These are phyloP conservation scores for Candida sithepensis DNA, from an alignment of 805 yeast species.

Conservation along the genomic window DNA sequence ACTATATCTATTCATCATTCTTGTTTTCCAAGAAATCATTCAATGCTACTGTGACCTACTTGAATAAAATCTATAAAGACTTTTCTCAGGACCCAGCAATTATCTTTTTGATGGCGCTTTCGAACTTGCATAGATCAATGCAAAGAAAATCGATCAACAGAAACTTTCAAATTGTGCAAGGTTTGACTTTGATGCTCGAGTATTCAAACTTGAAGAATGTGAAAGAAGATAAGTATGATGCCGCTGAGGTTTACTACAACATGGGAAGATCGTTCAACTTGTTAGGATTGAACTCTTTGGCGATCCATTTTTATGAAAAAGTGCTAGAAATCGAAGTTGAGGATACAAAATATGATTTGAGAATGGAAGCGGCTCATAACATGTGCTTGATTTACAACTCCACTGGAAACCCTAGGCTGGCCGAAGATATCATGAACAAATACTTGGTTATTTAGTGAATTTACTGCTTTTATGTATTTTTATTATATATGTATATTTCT, in stretches of 20 bases:
- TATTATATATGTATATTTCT: background rate
- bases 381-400: slow-evolving; percentile 68
- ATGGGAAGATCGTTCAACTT: slow-evolving; percentile 82
- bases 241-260: slow-evolving; percentile 79
- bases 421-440: slow-evolving; percentile 59
- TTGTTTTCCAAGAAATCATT: slow-evolving; percentile 80
- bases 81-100: slow-evolving; percentile 77
- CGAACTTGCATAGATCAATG: slow-evolving; percentile 86
- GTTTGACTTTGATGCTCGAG: slow-evolving; percentile 71
- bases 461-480: slow-evolving; percentile 11
- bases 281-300: slow-evolving; percentile 71
- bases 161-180: slow-evolving; percentile 85
- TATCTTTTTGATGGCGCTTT: slow-evolving; percentile 68
- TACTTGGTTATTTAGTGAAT: slow-evolving; percentile 48
- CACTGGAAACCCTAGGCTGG: slow-evolving; percentile 67
- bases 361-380: slow-evolving; percentile 83
- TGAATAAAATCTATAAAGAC: slow-evolving; percentile 63
- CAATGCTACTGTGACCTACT: slow-evolving; percentile 75
- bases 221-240: slow-evolving; percentile 41
- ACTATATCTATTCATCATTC: slow-evolving; percentile 72
- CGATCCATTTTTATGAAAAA: slow-evolving; percentile 67
- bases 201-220: slow-evolving; percentile 46
- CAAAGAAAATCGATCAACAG: slow-evolving; percentile 84
- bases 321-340: slow-evolving; percentile 53
- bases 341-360: slow-evolving; percentile 46